These are phyloP conservation scores for Fusarium gaditjirri DNA, from an alignment of 2,329 filamentous ascomycete genomes.

Conservation along the genomic window DNA sequence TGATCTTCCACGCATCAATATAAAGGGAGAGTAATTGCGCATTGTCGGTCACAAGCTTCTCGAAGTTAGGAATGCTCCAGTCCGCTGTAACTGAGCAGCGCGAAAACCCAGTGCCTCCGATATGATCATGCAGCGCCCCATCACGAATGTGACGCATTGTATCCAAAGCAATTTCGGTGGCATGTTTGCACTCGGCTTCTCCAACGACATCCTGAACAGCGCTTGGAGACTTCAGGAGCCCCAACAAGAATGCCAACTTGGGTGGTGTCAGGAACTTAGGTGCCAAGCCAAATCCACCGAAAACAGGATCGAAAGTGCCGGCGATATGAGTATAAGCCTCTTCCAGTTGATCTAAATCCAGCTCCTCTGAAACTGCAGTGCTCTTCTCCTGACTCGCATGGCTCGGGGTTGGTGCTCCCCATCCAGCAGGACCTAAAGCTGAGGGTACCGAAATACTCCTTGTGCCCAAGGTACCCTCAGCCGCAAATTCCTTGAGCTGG, in stretches of 20 bases:
- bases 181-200: conserved; percentile 76
- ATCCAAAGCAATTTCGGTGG: conserved; percentile 80
- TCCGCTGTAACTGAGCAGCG: conserved; percentile 91
- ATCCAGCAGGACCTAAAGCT: conserved; percentile 45
- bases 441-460: conserved; percentile 48
- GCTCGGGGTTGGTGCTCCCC: conserved; percentile 46
- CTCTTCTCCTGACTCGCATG: conserved; percentile 40
- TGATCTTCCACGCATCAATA: conserved; percentile 82
- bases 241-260: conserved; percentile 84
- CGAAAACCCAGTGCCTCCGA: conserved; percentile 64
- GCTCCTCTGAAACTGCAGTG: conserved; percentile 66
- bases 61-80: conserved; percentile 95
- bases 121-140: conserved; percentile 65
- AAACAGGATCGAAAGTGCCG: conserved; percentile 79
- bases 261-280: conserved; percentile 93
- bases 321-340: conserved; percentile 87
- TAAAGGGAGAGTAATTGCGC: conserved; percentile 85
- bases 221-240: conserved; percentile 75
- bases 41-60: conserved; percentile 97
- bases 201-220: conserved; percentile 91
- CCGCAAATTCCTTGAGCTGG: conserved; percentile 86
- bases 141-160: conserved; percentile 80
- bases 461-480: conserved; percentile 80
- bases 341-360: conserved; percentile 91
- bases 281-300: conserved; percentile 82